Conservation (phyloP, 2,329 filamentous ascomycete species). For the Diaporthe australafricana region DNA sequence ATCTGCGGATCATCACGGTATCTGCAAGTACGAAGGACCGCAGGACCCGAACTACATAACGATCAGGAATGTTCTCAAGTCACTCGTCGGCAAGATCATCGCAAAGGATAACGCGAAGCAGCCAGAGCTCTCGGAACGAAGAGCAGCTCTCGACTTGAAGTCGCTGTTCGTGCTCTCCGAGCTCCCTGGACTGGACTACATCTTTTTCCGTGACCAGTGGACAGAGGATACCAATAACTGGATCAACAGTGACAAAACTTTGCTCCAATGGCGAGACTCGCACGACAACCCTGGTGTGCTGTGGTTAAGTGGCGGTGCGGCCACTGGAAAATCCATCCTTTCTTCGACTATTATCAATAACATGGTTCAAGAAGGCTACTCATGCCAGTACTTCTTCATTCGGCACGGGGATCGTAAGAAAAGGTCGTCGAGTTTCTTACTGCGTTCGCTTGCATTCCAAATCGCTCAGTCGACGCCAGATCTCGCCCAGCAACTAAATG, state of each 20-base stretch:
- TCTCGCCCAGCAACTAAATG: background rate
- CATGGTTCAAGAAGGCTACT: background rate
- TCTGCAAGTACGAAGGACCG: slow-evolving; percentile 53
- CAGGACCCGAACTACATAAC: slow-evolving; percentile 52
- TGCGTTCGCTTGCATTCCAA: slow-evolving; percentile 12
- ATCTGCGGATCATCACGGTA: slow-evolving; percentile 53
- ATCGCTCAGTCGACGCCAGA: background rate
- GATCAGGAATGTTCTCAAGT: slow-evolving; percentile 46
- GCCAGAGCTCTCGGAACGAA: background rate
- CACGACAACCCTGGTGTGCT: background rate
- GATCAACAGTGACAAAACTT: background rate
- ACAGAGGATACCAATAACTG: background rate
- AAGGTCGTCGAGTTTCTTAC: slow-evolving; percentile 14
- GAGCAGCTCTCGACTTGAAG: slow-evolving; percentile 9
- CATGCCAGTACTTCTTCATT: slow-evolving; percentile 43
- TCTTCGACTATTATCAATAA: slow-evolving; percentile 19
- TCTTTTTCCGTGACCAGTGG: slow-evolving; percentile 17
- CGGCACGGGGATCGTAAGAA: slow-evolving; percentile 40
- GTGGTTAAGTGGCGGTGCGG: slow-evolving; percentile 7
- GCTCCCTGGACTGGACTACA: slow-evolving; percentile 12
- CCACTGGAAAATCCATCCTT: background rate
- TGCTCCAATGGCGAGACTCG: background rate
- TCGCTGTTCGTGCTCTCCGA: background rate
- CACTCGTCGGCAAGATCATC: slow-evolving; percentile 31
- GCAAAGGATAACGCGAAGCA: slow-evolving; percentile 7